phyloP scores from a whole-genome alignment of 768 basidiomycete species.

The Lentinula aciculospora region DNA sequence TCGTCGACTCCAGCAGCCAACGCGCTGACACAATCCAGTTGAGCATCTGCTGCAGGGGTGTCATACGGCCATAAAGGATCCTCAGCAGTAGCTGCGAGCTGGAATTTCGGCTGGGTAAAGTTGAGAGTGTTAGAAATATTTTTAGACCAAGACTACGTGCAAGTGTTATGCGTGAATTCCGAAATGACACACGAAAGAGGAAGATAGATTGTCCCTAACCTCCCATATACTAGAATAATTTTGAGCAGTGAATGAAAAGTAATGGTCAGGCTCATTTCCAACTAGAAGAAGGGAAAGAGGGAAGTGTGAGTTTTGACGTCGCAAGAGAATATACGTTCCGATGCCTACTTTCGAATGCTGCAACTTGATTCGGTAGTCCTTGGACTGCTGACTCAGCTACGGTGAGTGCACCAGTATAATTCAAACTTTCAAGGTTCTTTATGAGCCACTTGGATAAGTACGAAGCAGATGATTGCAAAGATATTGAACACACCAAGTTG shows the following conservation, averaged over 20 bases:
- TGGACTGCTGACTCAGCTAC: constrained; percentile 37
- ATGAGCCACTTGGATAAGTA: background rate
- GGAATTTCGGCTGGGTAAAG: constrained; percentile 35
- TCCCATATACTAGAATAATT: constrained; percentile 41
- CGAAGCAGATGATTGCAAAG: background rate
- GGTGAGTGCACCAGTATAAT: constrained; percentile 33
- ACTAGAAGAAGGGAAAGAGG: constrained; percentile 20
- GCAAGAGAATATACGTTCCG: background rate
- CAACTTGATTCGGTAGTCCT: constrained; percentile 32
- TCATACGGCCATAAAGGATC: constrained; percentile 50
- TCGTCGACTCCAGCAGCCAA: constrained; percentile 39
- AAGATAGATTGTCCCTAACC: constrained; percentile 18
- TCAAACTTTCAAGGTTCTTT: constrained; percentile 40
- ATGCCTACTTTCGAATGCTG: constrained; percentile 38
- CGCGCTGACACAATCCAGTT: constrained; percentile 44
- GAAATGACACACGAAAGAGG: background rate
- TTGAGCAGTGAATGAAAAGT: constrained; percentile 34
- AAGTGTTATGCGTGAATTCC: background rate
- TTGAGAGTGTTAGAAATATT: constrained; percentile 38
- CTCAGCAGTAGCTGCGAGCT: constrained; percentile 42
- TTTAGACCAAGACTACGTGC: constrained; percentile 38
- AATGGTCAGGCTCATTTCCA: constrained; percentile 54
- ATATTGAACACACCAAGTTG: constrained; percentile 29
- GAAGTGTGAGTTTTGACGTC: background rate
- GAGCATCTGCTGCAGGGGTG: constrained; percentile 33